Evolutionary conservation across 2,329 filamentous ascomycete genomes (phyloP).

Genomic region (Dothideomycetes sp.): DNA sequence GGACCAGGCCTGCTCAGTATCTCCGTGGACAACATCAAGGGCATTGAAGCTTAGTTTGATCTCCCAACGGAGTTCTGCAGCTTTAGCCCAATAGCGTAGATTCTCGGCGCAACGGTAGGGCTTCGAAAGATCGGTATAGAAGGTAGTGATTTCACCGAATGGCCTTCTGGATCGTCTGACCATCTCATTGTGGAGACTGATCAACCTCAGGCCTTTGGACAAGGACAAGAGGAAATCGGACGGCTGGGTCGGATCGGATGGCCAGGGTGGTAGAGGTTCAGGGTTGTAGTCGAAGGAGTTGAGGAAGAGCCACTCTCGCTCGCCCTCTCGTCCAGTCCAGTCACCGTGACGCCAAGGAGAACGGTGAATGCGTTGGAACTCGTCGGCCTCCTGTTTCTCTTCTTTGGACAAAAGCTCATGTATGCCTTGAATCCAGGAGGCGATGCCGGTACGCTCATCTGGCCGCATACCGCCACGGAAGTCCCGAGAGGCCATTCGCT

Average conservation of each 20-base stretch:
- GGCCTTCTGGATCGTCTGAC: slow-evolving; percentile 75
- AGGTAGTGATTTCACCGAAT: slow-evolving; percentile 81
- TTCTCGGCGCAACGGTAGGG: slow-evolving; percentile 93
- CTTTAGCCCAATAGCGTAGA: slow-evolving; percentile 90
- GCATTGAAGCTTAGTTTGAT: slow-evolving; percentile 73
- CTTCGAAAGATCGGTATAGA: slow-evolving; percentile 86
- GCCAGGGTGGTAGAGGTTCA: slow-evolving; percentile 53
- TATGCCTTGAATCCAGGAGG: slow-evolving; percentile 69
- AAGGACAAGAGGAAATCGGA: slow-evolving; percentile 65
- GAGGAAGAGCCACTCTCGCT: slow-evolving; percentile 74
- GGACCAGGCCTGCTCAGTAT: slow-evolving; percentile 57
- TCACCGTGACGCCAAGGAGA: slow-evolving; percentile 62
- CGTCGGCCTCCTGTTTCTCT: slow-evolving; percentile 65
- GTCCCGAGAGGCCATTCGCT: slow-evolving; percentile 78
- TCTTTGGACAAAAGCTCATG: slow-evolving; percentile 67
- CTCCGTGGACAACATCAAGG: slow-evolving; percentile 73
- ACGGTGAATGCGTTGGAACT: slow-evolving; percentile 25
- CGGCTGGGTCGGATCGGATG: slow-evolving; percentile 43
- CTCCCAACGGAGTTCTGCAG: slow-evolving; percentile 89
- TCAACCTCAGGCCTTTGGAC: slow-evolving; percentile 68
- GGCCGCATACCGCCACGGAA: slow-evolving; percentile 73
- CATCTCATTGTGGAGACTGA: slow-evolving; percentile 80
- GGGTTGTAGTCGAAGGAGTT: slow-evolving; percentile 56
- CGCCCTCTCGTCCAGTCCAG: slow-evolving; percentile 61
- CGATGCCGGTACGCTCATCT: slow-evolving; percentile 66